Evolutionary conservation across 768 basidiomycete genomes (phyloP), one percentile per base, ranked within the genome.

Genomic region (Rhodotorula paludigena): DNA sequence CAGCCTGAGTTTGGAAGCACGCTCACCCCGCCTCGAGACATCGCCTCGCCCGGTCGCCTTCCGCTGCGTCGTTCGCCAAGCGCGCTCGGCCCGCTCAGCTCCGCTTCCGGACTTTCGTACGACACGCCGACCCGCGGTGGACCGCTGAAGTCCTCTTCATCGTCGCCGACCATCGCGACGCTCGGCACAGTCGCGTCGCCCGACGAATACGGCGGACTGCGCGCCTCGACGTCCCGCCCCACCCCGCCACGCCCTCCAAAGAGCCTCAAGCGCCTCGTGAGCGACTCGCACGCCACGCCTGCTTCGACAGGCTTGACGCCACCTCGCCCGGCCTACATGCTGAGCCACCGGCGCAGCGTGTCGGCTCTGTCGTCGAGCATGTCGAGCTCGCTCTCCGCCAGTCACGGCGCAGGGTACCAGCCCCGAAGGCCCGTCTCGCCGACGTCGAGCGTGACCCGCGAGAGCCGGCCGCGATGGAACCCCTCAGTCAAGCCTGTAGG

Each of bases 391-490:
- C 25, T 48, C n/a, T 12, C n/a, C 52, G 1, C 45, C 38, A 9
- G 9, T 20, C 2, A 38, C 62, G 28, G 47, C 54, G 21, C 16
- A 5, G 45, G 39, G 38, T 7, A 18, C 33, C 62, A 32, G 38
- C 42, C 44, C 23, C 52, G 30, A 33, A 58, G 45, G 23, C 57
- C 65, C 2, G 53, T 60, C n/a, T 60, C 58, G 21, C 57, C 58
- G 39, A 54, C 52, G 23, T 52, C 64, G 8, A 25, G 15, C 12
- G 35, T 41, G 16, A 30, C 23, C 18, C 33, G 54, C 35, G 55
- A 39, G 25, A 39, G 62, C 41, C 57, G 60, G 33, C 69, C 69
- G n/a, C 41, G 69, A 15, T 70, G 69, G 69, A 70, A 70, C 60
- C 42, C 59, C n/a, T 65, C 69, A 36, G 53, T 53, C 32, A 36